A percentile compares a stretch with the other conserved stretches of the same genome.
phyloP scores from a whole-genome alignment of 108 stramenopile genomes.

The Nannochloropsis salina region DNA sequence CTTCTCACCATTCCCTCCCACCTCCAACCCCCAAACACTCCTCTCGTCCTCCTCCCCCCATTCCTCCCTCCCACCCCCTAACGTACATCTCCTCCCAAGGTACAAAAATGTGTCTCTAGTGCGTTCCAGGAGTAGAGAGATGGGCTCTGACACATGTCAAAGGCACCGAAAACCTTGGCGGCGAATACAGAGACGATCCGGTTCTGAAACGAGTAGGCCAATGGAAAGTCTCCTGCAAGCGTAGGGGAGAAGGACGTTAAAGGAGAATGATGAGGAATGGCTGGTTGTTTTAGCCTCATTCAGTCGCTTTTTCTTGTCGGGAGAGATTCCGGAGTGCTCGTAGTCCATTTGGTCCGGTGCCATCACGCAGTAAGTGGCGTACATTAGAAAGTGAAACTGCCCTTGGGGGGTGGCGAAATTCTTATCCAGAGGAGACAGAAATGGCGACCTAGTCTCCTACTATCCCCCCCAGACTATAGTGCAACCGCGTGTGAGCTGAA shows the following conservation, averaged over 20 bases:
- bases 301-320: too few relatives aligned
- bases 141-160: background rate
- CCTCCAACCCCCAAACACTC: background rate
- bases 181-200: background rate
- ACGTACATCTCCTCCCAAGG: background rate
- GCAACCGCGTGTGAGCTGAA: too few relatives aligned
- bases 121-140: background rate
- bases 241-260: background rate
- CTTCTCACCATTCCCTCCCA: background rate
- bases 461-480: too few relatives aligned
- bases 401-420: too few relatives aligned
- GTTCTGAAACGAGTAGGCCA: background rate
- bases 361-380: too few relatives aligned
- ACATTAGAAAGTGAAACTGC: too few relatives aligned
- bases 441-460: too few relatives aligned
- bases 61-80: background rate
- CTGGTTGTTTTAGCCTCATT: background rate
- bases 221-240: background rate
- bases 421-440: too few relatives aligned
- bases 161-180: slow-evolving; percentile 14
- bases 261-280: background rate
- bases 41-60: background rate
- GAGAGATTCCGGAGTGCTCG: too few relatives aligned
- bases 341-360: too few relatives aligned
- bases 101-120: background rate